These are phyloP conservation scores for Backusella psychrophila DNA, from an alignment of 192 early-diverging fungal genomes.

Conservation along the genomic window DNA sequence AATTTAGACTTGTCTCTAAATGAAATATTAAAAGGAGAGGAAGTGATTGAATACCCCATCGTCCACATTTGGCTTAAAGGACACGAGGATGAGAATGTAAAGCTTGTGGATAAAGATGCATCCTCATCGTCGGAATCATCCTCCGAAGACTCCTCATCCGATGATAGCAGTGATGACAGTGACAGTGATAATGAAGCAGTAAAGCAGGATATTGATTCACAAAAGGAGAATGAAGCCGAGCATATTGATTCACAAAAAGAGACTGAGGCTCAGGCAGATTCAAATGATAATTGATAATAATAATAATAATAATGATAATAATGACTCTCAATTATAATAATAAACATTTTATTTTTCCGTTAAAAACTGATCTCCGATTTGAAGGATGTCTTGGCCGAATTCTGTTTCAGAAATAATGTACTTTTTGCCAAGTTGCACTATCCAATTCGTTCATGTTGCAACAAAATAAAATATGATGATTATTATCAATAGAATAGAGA, in stretches of 20 bases:
- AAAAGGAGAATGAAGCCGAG: background rate
- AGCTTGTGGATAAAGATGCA: background rate
- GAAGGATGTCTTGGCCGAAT: background rate
- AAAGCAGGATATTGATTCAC: background rate
- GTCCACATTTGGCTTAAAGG: constrained; percentile 30
- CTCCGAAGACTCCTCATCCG: background rate
- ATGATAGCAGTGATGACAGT: background rate
- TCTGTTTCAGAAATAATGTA: background rate
- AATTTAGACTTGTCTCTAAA: constrained; percentile 17
- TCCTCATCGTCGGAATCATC: background rate
- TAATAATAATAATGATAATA: too few species aligned
- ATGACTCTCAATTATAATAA: background rate
- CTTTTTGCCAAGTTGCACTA: too few species aligned
- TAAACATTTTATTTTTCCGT: background rate
- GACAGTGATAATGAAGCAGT: background rate
- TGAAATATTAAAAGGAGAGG: constrained; percentile 20
- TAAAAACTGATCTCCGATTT: background rate
- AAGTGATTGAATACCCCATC: constrained; percentile 34
- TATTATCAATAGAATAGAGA: too few species aligned
- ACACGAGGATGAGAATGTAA: background rate
- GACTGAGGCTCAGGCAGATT: background rate
- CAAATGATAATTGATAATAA: background rate
- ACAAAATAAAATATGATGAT: too few species aligned
- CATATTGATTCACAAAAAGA: background rate
- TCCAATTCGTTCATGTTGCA: too few species aligned